Conservation (phyloP, 345 rosid species). For the Luvunga scandens region DNA sequence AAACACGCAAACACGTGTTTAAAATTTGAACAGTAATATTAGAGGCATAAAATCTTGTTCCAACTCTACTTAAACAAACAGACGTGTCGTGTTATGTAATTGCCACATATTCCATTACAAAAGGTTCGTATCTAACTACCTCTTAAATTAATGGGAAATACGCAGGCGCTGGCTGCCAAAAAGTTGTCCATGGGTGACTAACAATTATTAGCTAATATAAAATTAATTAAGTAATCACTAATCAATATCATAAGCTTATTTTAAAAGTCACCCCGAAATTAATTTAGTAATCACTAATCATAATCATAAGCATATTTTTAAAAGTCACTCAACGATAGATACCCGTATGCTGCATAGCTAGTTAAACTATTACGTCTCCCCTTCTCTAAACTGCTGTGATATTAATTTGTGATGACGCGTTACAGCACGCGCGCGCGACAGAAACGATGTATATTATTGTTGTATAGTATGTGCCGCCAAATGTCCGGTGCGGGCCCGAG, state of each 20-base stretch:
- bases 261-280: not conserved
- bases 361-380: not conserved
- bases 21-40: too few relatives aligned
- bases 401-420: not conserved
- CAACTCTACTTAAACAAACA: too few relatives aligned
- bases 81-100: too few relatives aligned
- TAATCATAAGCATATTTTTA: too few relatives aligned
- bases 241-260: not conserved
- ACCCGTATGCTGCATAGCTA: not conserved
- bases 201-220: not conserved
- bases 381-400: not conserved
- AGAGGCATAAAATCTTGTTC: too few relatives aligned
- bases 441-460: too few relatives aligned
- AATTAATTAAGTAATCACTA: not conserved
- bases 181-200: not conserved
- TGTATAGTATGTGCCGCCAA: not conserved
- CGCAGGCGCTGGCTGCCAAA: not conserved
- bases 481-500: not conserved
- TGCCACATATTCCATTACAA: too few relatives aligned
- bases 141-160: not conserved
- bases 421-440: too few relatives aligned
- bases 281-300: not conserved
- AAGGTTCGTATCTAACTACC: not conserved
- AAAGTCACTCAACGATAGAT: not conserved
- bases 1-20: too few relatives aligned